Conservation (phyloP, 192 early-diverging fungal genomes). For the Coemansia javaensis region DNA sequence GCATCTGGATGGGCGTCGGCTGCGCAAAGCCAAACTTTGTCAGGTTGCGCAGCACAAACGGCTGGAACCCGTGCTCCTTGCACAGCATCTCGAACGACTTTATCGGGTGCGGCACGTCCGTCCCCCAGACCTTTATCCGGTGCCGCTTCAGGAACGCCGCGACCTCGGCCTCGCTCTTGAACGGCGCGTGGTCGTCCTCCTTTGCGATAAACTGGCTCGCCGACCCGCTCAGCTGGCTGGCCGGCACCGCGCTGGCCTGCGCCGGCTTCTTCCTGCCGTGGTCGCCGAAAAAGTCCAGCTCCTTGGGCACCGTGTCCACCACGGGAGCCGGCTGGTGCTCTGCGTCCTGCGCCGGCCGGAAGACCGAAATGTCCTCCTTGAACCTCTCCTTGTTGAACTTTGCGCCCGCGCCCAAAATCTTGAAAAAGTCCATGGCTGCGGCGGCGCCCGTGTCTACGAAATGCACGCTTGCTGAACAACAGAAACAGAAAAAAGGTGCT, state of each 20-base stretch:
- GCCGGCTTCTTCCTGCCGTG: slow-evolving; percentile 11
- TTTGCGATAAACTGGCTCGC: slow-evolving; percentile 33
- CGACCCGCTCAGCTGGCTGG: slow-evolving; percentile 38
- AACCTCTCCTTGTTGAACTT: slow-evolving; percentile 83
- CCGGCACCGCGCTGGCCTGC: slow-evolving; percentile 12
- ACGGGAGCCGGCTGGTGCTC: slow-evolving; percentile 5
- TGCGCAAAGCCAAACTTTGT: slow-evolving; percentile 59
- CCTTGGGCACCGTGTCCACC: slow-evolving; percentile 35
- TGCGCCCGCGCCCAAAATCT: slow-evolving; percentile 78
- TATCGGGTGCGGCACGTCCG: slow-evolving; percentile 82
- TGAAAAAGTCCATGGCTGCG: slow-evolving; percentile 68
- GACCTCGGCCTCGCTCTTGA: slow-evolving; percentile 32
- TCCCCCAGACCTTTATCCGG: slow-evolving; percentile 78
- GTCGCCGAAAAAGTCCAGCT: slow-evolving; percentile 40
- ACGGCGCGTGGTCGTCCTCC: slow-evolving; percentile 40
- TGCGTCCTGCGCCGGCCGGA: slow-evolving; percentile 44
- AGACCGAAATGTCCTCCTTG: slow-evolving; percentile 72
- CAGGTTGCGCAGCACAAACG: slow-evolving; percentile 73
- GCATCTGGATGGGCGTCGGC: slow-evolving; percentile 94
- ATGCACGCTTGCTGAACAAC: background rate
- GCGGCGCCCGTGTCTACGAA: too few relatives aligned
- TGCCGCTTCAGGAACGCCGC: slow-evolving; percentile 69
- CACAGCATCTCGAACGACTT: slow-evolving; percentile 74
- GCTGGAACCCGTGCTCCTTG: slow-evolving; percentile 62
- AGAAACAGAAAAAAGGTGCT: background rate